phyloP scores from a whole-genome alignment of 805 yeast species.

The Saccharomyces paradoxus region DNA sequence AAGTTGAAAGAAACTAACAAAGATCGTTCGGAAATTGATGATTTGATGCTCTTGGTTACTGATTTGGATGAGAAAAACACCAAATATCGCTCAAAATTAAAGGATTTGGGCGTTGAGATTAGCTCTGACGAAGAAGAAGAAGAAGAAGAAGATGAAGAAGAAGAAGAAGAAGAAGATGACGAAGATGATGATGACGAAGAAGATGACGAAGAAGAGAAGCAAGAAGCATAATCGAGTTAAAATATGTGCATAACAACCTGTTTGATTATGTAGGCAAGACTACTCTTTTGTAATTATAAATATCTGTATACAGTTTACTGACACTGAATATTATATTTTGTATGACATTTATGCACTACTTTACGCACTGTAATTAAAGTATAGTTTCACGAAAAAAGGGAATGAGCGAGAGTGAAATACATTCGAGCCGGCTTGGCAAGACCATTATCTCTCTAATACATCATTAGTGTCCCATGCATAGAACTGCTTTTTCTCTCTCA shows the following conservation, averaged over 20 bases:
- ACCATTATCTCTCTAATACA: background rate
- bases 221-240: constrained; percentile 25
- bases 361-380: background rate
- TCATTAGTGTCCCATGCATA: too few species aligned
- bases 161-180: constrained; percentile 39
- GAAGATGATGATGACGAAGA: constrained; percentile 63
- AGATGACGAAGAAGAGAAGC: constrained; percentile 42
- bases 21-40: constrained; percentile 40
- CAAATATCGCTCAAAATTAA: constrained; percentile 46
- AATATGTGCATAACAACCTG: constrained; percentile 12
- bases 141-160: constrained; percentile 54
- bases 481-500: background rate
- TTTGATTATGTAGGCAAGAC: background rate
- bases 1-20: constrained; percentile 7
- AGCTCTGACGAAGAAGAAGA: constrained; percentile 68
- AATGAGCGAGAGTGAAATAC: background rate
- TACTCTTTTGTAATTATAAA: background rate
- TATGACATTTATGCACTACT: background rate
- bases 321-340: background rate
- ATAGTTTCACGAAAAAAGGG: background rate
- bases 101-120: constrained; percentile 47
- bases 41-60: constrained; percentile 63
- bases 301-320: background rate
- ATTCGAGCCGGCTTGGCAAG: background rate
- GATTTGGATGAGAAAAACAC: constrained; percentile 66